Evolutionary conservation across 352 stramenopile genomes (phyloP), one percentile per base, ranked within the genome.

Genomic region (Phytophthora citricola): DNA sequence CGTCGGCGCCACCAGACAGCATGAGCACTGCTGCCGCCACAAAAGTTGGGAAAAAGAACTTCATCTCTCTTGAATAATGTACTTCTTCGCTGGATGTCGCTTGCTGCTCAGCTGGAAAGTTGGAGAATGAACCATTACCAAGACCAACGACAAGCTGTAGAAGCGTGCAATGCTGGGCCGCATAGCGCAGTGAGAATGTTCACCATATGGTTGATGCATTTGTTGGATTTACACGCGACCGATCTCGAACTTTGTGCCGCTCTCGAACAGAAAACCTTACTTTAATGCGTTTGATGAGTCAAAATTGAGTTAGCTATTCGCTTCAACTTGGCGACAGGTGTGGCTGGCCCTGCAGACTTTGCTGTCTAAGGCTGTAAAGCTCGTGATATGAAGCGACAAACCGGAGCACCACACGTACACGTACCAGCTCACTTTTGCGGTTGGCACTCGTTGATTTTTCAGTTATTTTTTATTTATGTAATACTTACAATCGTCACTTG

Each of bases 1-100:
- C 75, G 27, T 83, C 51, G 34, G 43, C 34, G 27, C 24, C 20
- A 32, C 53, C 46, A 1, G 41, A 36, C 20, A 59, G 45, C 50
- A 71, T 34, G 32, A 76, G 51, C 55, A 70, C 29, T 22, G 41
- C 39, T 1, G 68, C 45, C 4, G 61, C 55, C 29, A 65, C 34
- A 45, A 69, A 31, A 24, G 43, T 60, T 10, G 63, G 63, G 10
- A 71, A 27, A 67, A 75, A 27, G 70, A 89, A 12, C 34, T 70
- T 70, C 66, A 74, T 71, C 15, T 38, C 52, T 32, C 3, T 61
- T 5, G 2, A 26, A 17, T 43, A 15, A 26, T 32, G 24, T 56
- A 56, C 49, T 36, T 36, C 31, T 45, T 43, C 12, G 48, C 27
- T 3, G 17, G 20, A 20, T 51, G 26, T 9, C 44, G 2, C 32